Conservation (phyloP, 257 asterid species). For the Solanum verrucosum region DNA sequence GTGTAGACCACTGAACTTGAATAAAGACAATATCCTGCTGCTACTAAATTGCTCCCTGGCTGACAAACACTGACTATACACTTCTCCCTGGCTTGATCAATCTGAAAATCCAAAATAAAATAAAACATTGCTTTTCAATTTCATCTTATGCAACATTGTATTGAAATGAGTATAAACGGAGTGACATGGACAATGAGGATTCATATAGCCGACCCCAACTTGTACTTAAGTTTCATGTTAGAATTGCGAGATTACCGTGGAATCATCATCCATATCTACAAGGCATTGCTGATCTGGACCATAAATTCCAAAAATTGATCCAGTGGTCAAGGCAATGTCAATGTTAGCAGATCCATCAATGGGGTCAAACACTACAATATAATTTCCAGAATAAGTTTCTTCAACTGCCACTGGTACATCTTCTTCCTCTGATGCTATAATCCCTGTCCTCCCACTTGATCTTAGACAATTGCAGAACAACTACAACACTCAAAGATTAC, state of each 20-base stretch:
- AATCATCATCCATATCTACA: slow-evolving; percentile 48
- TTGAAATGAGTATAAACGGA: background rate
- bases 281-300: slow-evolving; percentile 66
- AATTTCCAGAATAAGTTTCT: slow-evolving; percentile 79
- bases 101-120: slow-evolving; percentile 24
- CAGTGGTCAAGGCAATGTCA: slow-evolving; percentile 71
- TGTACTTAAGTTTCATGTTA: background rate
- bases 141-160: background rate
- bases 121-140: background rate
- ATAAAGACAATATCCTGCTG: slow-evolving; percentile 95
- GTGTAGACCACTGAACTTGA: slow-evolving; percentile 83
- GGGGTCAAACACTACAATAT: slow-evolving; percentile 82
- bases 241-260: slow-evolving; percentile 23
- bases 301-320: slow-evolving; percentile 78
- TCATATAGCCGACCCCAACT: background rate
- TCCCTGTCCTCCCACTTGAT: slow-evolving; percentile 75
- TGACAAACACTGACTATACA: slow-evolving; percentile 87
- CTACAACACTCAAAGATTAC: slow-evolving; percentile 19
- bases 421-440: slow-evolving; percentile 91
- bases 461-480: slow-evolving; percentile 70
- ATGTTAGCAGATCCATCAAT: slow-evolving; percentile 86
- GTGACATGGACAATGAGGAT: background rate
- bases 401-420: slow-evolving; percentile 83
- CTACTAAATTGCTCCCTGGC: slow-evolving; percentile 79
- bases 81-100: slow-evolving; percentile 38